phyloP scores from a whole-genome alignment of 495 filamentous ascomycete genomes.

The Glonium stellatum region DNA sequence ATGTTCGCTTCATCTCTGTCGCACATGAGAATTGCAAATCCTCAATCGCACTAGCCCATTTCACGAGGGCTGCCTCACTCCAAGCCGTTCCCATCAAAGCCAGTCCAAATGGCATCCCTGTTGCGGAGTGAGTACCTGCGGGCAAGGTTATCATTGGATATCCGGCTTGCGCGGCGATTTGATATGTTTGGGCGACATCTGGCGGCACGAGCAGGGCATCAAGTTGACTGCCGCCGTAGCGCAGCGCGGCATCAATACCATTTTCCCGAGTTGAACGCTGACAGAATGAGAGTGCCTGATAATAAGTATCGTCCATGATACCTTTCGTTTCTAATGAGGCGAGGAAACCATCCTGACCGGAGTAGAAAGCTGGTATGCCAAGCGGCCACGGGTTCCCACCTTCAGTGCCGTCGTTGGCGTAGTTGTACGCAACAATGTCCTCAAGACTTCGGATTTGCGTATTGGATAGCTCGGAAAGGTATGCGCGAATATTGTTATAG shows the following conservation, averaged over 20 bases:
- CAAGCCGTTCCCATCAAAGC: slow-evolving; percentile 61
- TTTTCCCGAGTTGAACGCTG: slow-evolving; percentile 52
- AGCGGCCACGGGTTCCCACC: slow-evolving; percentile 54
- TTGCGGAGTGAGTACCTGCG: slow-evolving; percentile 45
- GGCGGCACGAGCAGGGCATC: slow-evolving; percentile 59
- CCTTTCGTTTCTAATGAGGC: slow-evolving; percentile 54
- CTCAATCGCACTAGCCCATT: slow-evolving; percentile 63
- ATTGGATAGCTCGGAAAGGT: slow-evolving; percentile 58
- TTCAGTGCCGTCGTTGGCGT: slow-evolving; percentile 58
- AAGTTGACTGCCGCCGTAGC: slow-evolving; percentile 40
- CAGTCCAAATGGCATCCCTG: slow-evolving; percentile 64
- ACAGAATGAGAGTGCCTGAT: slow-evolving; percentile 54
- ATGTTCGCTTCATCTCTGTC: slow-evolving; percentile 39
- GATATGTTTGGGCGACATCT: slow-evolving; percentile 56
- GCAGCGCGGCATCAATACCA: slow-evolving; percentile 61
- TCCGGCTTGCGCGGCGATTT: slow-evolving; percentile 50
- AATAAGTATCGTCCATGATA: slow-evolving; percentile 59
- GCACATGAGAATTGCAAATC: slow-evolving; percentile 45
- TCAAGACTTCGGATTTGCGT: slow-evolving; percentile 57
- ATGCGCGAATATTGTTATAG: slow-evolving; percentile 63
- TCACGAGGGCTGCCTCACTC: slow-evolving; percentile 53
- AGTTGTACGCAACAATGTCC: slow-evolving; percentile 62
- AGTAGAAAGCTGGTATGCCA: slow-evolving; percentile 55
- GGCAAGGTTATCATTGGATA: slow-evolving; percentile 68
- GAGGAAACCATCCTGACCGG: slow-evolving; percentile 63